phyloP scores from a whole-genome alignment of 2,329 filamentous ascomycete species.

The Clonostachys sp. region DNA sequence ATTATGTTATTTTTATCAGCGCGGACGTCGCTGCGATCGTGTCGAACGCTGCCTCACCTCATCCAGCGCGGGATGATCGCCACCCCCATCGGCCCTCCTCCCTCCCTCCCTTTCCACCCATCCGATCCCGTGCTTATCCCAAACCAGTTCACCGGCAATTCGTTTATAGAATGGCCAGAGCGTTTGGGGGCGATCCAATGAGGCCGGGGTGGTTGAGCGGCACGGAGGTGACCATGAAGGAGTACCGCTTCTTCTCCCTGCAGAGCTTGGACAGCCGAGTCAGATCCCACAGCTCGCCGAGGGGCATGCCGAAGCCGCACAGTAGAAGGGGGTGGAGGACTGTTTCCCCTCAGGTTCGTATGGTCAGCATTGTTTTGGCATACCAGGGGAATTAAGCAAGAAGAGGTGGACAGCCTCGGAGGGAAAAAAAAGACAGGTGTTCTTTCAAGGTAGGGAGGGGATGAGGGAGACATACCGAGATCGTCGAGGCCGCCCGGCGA shows the following conservation, averaged over 20 bases:
- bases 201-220: constrained; percentile 15
- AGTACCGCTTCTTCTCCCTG: constrained; percentile 6
- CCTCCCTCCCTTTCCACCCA: too few species aligned
- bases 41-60: too few species aligned
- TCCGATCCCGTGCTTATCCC: too few species aligned
- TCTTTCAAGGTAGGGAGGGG: too few species aligned
- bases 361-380: constrained; percentile 20
- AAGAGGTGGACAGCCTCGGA: constrained; percentile 38
- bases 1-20: too few species aligned
- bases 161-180: constrained; percentile 36
- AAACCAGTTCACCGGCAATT: too few species aligned
- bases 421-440: background rate
- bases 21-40: too few species aligned
- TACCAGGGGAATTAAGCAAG: constrained; percentile 37
- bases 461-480: constrained; percentile 24
- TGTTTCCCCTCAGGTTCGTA: too few species aligned
- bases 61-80: too few species aligned
- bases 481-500: constrained; percentile 19
- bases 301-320: constrained; percentile 25
- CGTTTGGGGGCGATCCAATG: constrained; percentile 42
- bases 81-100: too few species aligned
- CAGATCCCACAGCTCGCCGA: constrained; percentile 19
- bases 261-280: constrained; percentile 12
- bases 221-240: constrained; percentile 10
- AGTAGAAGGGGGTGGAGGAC: too few species aligned